Evolutionary conservation across 2,329 filamentous ascomycete genomes (phyloP).

Genomic region (Penicillium olsonii): DNA sequence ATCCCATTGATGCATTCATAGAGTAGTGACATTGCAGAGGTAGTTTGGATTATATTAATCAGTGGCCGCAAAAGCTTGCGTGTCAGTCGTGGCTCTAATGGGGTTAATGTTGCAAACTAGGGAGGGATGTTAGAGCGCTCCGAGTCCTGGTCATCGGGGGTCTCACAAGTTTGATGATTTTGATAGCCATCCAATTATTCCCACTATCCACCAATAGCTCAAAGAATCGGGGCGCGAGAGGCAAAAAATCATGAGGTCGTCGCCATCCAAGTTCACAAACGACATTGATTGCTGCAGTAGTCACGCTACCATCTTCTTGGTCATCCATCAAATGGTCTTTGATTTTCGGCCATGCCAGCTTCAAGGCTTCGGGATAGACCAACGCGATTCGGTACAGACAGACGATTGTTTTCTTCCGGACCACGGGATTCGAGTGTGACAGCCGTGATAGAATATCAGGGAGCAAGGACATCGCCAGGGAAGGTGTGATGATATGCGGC

Average conservation of each 20-base stretch:
- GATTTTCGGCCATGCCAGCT: constrained; percentile 95
- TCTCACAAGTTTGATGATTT: constrained; percentile 90
- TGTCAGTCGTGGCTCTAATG: constrained; percentile 85
- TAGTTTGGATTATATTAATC: constrained; percentile 90
- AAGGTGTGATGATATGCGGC: constrained; percentile 92
- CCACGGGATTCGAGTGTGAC: constrained; percentile 78
- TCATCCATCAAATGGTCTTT: constrained; percentile 91
- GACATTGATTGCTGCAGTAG: constrained; percentile 93
- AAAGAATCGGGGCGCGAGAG: constrained; percentile 86
- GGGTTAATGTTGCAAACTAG: constrained; percentile 91
- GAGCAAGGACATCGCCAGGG: constrained; percentile 84
- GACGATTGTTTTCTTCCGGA: constrained; percentile 94
- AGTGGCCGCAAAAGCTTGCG: constrained; percentile 89
- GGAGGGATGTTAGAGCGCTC: constrained; percentile 25
- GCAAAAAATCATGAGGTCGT: constrained; percentile 88
- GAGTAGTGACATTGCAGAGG: constrained; percentile 93
- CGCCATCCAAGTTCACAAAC: constrained; percentile 95
- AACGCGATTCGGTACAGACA: constrained; percentile 90
- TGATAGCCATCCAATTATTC: constrained; percentile 99
- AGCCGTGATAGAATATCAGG: constrained; percentile 83
- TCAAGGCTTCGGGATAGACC: constrained; percentile 92
- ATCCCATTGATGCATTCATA: constrained; percentile 99
- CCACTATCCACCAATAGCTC: constrained; percentile 87
- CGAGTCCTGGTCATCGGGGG: background rate
- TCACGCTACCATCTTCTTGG: constrained; percentile 87